phyloP scores from a whole-genome alignment of 2,329 filamentous ascomycete species.

The Diaporthe velutina region DNA sequence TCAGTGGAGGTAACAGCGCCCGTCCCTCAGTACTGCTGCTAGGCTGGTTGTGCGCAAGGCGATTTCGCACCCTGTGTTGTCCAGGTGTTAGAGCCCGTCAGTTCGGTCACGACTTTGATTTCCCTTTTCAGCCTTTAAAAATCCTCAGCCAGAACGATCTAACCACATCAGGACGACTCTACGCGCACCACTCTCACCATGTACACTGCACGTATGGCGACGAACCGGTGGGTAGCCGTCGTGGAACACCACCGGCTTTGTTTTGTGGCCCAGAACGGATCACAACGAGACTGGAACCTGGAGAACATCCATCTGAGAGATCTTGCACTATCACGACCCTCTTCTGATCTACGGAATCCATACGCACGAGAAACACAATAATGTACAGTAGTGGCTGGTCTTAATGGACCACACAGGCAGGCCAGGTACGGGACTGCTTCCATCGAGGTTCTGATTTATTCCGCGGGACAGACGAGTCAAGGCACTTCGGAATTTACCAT shows the following conservation, averaged over 20 bases:
- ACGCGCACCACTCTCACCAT: slow-evolving; percentile 7
- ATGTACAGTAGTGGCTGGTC: not conserved
- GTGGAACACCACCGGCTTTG: slow-evolving; percentile 36
- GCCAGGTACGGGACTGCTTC: not conserved
- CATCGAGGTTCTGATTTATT: slow-evolving; percentile 2
- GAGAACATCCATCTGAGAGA: slow-evolving; percentile 38
- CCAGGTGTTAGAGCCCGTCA: not conserved
- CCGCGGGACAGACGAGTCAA: slow-evolving; percentile 25
- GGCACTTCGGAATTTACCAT: slow-evolving; percentile 25
- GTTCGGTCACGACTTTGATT: slow-evolving; percentile 20
- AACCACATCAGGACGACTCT: slow-evolving; percentile 32
- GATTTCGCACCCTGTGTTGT: not conserved
- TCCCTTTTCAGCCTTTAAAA: slow-evolving; percentile 32
- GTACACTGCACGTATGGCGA: slow-evolving; percentile 14
- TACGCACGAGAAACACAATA: not conserved
- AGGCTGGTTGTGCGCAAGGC: not conserved
- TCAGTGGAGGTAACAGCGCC: slow-evolving; percentile 5
- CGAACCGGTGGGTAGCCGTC: slow-evolving; percentile 30
- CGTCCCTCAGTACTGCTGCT: not conserved
- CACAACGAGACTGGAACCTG: slow-evolving; percentile 35
- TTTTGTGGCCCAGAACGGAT: slow-evolving; percentile 36
- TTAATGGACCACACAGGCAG: not conserved
- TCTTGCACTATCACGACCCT: slow-evolving; percentile 14
- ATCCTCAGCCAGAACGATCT: slow-evolving; percentile 27
- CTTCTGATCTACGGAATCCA: slow-evolving; percentile 23